Evolutionary conservation across 208 protist genomes (phyloP), one percentile per base, ranked within the genome.

Genomic region (Lotmaria passim): DNA sequence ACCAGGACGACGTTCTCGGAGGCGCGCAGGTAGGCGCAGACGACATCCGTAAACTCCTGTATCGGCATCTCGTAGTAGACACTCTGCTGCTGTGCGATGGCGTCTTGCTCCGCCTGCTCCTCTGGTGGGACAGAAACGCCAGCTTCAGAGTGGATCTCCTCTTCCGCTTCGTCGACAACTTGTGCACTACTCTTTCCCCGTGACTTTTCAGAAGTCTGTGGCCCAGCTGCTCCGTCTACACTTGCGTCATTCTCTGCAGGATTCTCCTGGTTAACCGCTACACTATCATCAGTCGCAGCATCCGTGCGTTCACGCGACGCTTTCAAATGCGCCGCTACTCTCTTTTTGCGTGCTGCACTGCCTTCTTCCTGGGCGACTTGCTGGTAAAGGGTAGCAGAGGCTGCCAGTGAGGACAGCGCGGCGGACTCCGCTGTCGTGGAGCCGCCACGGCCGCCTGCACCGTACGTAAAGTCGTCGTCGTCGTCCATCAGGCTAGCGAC

Each of bases 1-100:
- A 94, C 89, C 21, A 92, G 69, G 10, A 50, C 57, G 5, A 75
- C 46, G 60, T 87, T 87, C 15, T 78, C 60, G 7, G 85, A 84
- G 0, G 84, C 71, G 30, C 78, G 76, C 50, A 91, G 66, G 53
- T 93, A 93, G 24, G 81, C 44, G 2, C 60, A 47, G 0, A 81
- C 47, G 17, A 67, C 60, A 17, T 87, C 81, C 24, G 82, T 70
- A 17, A 93, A 43, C 39, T 75, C 36, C 26, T 71, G 50, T 23
- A 73, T 24, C 12, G 61, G 28, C 38, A 56, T 64, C 55, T 87
- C 82, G 21, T 76, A 65, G 38, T 64, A 71, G 58, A 55, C 17
- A 38, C 61, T 24, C 58, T 78, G 72, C 47, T 70, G 65, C 41
- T 78, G 36, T 24, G 24, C 39, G 7, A 58, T 43, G 19, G 46